Conservation (phyloP, 305 asterid species). For the Withania somnifera region DNA sequence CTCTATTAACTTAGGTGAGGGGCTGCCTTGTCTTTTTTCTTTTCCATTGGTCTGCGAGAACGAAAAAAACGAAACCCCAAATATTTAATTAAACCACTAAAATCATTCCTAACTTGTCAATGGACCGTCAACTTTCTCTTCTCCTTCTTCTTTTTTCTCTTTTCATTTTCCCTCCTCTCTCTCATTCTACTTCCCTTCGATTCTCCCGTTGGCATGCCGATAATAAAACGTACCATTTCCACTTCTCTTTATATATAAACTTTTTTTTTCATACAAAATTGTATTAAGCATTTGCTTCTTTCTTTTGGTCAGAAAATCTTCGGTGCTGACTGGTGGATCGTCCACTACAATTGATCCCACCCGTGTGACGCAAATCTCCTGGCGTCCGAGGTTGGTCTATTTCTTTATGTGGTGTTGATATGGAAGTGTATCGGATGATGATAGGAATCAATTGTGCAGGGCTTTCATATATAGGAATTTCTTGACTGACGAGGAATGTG, state of each 20-base stretch:
- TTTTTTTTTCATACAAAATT: neutral
- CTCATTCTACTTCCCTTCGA: neutral
- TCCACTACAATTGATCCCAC: conserved; percentile 54
- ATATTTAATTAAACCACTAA: neutral
- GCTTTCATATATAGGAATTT: conserved; percentile 66
- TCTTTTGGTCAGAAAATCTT: conserved; percentile 32
- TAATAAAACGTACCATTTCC: neutral
- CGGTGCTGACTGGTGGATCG: conserved; percentile 40
- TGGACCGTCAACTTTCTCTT: neutral
- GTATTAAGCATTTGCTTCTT: neutral
- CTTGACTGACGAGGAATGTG: conserved; percentile 69
- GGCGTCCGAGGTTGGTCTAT: conserved; percentile 63
- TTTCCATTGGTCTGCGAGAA: neutral
- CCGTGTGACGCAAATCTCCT: conserved; percentile 75
- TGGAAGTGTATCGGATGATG: neutral
- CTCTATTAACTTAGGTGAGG: neutral
- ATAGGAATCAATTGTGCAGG: conserved; percentile 35
- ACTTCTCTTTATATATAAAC: neutral
- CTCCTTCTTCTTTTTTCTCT: conserved; percentile 28
- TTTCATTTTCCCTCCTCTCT: conserved; percentile 10
- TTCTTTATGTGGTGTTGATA: neutral
- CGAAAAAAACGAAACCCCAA: neutral
- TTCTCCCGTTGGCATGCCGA: neutral
- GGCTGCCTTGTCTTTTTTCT: neutral
- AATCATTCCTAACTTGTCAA: neutral